Evolutionary conservation across 2,329 filamentous ascomycete genomes (phyloP), one percentile per base, ranked within the genome.

Genomic region (Fusarium buharicum): DNA sequence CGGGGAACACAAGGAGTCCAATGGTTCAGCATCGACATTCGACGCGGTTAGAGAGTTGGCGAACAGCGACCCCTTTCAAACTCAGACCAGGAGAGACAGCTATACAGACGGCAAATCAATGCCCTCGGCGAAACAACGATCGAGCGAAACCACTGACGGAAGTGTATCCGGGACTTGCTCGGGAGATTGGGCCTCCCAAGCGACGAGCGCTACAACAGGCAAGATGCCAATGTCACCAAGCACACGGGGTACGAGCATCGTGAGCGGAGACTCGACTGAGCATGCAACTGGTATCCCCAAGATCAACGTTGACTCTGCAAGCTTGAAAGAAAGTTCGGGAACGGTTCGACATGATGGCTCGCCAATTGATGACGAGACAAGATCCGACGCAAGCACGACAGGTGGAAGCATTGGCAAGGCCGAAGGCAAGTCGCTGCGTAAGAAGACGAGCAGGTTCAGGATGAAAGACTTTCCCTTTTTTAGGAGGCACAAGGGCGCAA

Each of bases 181-280:
- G 0, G 84, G 82, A 10, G 86, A 88, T 66, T 88, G 85, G 84
- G 82, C 83, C 3, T 86, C 84, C 4, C 85, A 88, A 64, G 84
- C 82, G 5, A 88, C 86, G 13, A 87, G 84, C 66, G 85, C 85
- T 9, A 86, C 85, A 2, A 88, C 85, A 2, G 82, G 84, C 45
- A 87, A 86, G 74, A 83, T 87, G 82, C 85, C 86, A 4, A 75
- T 88, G 31, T 88, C 86, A 20, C 86, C 86, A 3, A 88, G 86
- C 70, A 89, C 86, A 3, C 81, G 86, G 69, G 86, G 86, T 34
- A 89, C 86, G 16, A 89, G 86, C 72, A 85, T 89, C 61, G 82
- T 86, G 64, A 88, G 86, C 73, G 80, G 81, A 50, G 84, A 86
- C 38, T 86, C 84, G 8, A 69, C 81, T 50, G 85, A 86, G 41